Base-by-base conservation (phyloP, 352 stramenopile species). In the Phytophthora tubulina region DNA sequence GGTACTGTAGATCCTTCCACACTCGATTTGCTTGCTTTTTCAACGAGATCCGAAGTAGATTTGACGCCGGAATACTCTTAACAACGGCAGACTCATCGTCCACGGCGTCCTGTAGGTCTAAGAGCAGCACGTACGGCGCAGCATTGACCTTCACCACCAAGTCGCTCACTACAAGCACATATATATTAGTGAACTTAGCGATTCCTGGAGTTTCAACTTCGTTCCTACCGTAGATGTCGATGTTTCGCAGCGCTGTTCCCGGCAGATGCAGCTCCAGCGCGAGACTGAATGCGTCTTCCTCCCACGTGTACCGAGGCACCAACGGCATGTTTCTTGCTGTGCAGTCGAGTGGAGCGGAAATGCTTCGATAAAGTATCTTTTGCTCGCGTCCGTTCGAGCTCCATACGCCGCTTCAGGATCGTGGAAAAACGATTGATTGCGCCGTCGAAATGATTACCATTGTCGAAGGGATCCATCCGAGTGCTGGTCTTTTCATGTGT, bases 141-240 rank as follows among this genome's bases (percentile, higher is more conserved):
- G 81, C 80, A 62, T 96, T 96, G 44, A 96, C 68, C 61, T 96
- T 96, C n/a, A 96, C 31, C 15, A 94, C 75, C 31, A 94, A 50
- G 60, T 94, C 86, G 64, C 86, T 93, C 32, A 94, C 86, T 95
- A 63, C 32, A 32, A 62, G 30, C 7, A 2, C 14, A 53, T 3
- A 4, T 3, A 3, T 14, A 31, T 54, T 17, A 69, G 30, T 54
- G 11, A 21, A n/a, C 33, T n/a, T 21, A 6, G 32, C 14, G 7
- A 5, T 7, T 41, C 10, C 21, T 31, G 4, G 15, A 3, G 21
- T 36, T 2, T 4, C 1, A 44, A 4, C 14, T 15, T 46, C 46
- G 27, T 44, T 39, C 70, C 14, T 74, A 94, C 88, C 78, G 73
- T 93, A 95, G 50, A 95, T 79, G 56, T 93, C 85, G 30, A 75